These are phyloP conservation scores for Cutaneotrichosporon mucoides DNA, from an alignment of 1,284 basidiomycete genomes.

Conservation along the genomic window DNA sequence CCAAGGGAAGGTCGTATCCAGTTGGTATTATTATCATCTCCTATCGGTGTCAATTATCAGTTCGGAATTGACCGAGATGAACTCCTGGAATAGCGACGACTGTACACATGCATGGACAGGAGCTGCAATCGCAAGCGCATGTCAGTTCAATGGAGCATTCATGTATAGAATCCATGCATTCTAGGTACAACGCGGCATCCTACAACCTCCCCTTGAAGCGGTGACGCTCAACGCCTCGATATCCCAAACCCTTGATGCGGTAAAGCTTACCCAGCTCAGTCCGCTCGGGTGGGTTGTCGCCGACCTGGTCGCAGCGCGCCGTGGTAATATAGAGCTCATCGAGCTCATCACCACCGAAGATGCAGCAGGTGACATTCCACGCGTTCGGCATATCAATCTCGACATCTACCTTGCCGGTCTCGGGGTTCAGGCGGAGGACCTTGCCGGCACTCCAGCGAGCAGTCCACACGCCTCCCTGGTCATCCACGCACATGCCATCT, in stretches of 20 bases:
- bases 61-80: too few relatives aligned
- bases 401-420: constrained; percentile 12
- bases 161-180: too few relatives aligned
- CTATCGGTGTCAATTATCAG: too few relatives aligned
- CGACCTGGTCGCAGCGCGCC: constrained; percentile 18
- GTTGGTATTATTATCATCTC: too few relatives aligned
- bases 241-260: constrained; percentile 22
- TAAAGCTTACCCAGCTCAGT: constrained; percentile 25
- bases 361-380: constrained; percentile 24
- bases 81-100: too few relatives aligned
- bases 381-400: constrained; percentile 23
- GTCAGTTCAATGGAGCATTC: too few relatives aligned
- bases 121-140: too few relatives aligned
- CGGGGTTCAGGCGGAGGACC: constrained; percentile 18
- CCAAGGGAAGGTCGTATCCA: too few relatives aligned
- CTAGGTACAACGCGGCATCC: too few relatives aligned
- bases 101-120: too few relatives aligned
- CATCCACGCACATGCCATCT: constrained; percentile 26
- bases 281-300: constrained; percentile 13
- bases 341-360: constrained; percentile 30
- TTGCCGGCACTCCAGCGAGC: constrained; percentile 24
- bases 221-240: constrained; percentile 25
- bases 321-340: constrained; percentile 31
- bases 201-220: constrained; percentile 15
- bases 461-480: constrained; percentile 21